Evolutionary conservation across 768 basidiomycete species (phyloP).

Genomic region (Suillus hirtellus): DNA sequence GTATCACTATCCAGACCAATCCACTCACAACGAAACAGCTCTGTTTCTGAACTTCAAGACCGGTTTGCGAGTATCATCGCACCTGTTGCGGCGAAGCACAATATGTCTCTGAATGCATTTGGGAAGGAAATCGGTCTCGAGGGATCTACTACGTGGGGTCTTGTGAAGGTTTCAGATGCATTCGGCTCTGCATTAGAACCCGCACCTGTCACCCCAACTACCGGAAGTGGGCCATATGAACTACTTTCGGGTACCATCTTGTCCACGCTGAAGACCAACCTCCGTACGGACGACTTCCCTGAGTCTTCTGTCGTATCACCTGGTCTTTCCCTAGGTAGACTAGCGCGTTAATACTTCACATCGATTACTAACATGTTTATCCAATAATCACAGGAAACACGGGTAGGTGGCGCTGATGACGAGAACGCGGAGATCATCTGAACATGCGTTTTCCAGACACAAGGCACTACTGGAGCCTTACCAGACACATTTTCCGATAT

Average conservation of each 20-base stretch:
- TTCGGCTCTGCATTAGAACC: conserved; percentile 38
- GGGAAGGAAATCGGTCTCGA: conserved; percentile 31
- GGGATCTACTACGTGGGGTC: conserved; percentile 35
- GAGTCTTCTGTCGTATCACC: conserved; percentile 38
- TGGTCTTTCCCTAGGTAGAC: conserved; percentile 26
- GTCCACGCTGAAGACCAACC: conserved; percentile 36
- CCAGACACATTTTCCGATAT: conserved; percentile 49
- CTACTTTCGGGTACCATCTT: conserved; percentile 47
- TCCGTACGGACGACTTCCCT: conserved; percentile 25
- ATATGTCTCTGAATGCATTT: conserved; percentile 43
- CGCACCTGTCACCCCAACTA: conserved; percentile 43
- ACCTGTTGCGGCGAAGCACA: conserved; percentile 33
- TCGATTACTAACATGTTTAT: conserved; percentile 6
- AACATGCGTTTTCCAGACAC: conserved; percentile 38
- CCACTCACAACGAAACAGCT: conserved; percentile 8
- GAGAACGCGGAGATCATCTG: conserved; percentile 23
- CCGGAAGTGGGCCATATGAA: conserved; percentile 36
- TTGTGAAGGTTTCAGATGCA: conserved; percentile 38
- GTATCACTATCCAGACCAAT: not conserved
- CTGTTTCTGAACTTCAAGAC: conserved; percentile 14
- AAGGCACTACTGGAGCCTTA: conserved; percentile 45
- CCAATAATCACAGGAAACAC: conserved; percentile 21
- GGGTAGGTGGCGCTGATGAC: conserved; percentile 17
- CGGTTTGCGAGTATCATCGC: conserved; percentile 15
- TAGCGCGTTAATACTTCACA: conserved; percentile 1